Percentiles rank a stretch among this genome's conserved stretches.
Conservation (phyloP, 1,139 yeast species). For the Kodamaea plutei region DNA sequence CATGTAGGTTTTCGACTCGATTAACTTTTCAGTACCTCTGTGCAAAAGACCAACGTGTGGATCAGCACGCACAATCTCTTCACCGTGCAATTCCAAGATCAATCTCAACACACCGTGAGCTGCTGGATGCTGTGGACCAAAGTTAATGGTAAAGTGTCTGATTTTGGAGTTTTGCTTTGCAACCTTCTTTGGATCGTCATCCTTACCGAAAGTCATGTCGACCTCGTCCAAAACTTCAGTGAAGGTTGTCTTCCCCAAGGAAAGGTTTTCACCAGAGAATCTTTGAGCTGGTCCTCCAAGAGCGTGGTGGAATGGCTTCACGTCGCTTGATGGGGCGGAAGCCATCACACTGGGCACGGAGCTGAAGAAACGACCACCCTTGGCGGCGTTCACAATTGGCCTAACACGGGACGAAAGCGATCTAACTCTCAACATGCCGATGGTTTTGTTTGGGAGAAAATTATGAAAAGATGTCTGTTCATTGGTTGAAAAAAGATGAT, state of each 20-base stretch:
- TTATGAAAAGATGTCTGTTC: slow-evolving; percentile 18
- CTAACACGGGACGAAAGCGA: slow-evolving; percentile 12
- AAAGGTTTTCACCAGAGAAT: slow-evolving; percentile 30
- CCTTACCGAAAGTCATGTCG: slow-evolving; percentile 45
- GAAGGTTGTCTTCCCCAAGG: slow-evolving; percentile 41
- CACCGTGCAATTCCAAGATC: slow-evolving; percentile 84
- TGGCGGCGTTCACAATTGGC: slow-evolving; percentile 5
- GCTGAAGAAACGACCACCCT: slow-evolving; percentile 13
- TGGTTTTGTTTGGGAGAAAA: slow-evolving; percentile 6
- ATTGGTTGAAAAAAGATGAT: slow-evolving; percentile 15
- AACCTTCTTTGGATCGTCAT: slow-evolving; percentile 43
- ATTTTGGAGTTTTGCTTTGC: slow-evolving; percentile 54
- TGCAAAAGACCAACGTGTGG: slow-evolving; percentile 87
- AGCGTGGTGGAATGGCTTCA: slow-evolving; percentile 32
- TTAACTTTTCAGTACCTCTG: slow-evolving; percentile 86
- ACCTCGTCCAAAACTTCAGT: slow-evolving; percentile 45
- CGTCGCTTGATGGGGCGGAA: slow-evolving; percentile 18
- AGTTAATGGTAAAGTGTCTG: slow-evolving; percentile 84
- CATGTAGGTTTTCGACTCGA: slow-evolving; percentile 77
- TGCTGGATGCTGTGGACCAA: slow-evolving; percentile 95
- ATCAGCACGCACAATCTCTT: slow-evolving; percentile 81
- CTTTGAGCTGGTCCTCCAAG: slow-evolving; percentile 36
- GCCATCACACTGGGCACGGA: slow-evolving; percentile 15
- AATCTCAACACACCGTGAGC: slow-evolving; percentile 90
- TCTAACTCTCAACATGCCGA: slow-evolving; percentile 22